Base-by-base conservation (phyloP, 2,329 filamentous ascomycete species). In the Alternaria metachromatica region DNA sequence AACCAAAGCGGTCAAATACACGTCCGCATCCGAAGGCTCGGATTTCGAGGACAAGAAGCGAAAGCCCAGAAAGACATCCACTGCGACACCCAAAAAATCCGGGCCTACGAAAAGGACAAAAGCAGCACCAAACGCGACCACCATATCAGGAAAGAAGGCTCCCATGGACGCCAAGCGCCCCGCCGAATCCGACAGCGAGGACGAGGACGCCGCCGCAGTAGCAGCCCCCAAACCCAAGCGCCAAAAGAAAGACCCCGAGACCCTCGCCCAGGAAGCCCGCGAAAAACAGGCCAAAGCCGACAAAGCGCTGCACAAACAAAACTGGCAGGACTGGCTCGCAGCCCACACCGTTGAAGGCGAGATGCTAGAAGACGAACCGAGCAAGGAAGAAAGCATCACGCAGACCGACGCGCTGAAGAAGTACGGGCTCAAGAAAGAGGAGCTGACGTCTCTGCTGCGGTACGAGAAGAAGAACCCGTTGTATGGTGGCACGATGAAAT, bases 1-100 rank as follows among this genome's bases (percentile, higher is more conserved):
- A 9, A 57, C 63, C 6, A 66, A 69, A 46, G 65, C 65, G 18
- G 63, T 71, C 0, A 68, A 70, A 23, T 69, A 69, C 45, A 65
- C 61, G 1, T 69, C 67, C 11, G 64, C 62, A 18, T 64, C 65
- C 3, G 61, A 65, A 21, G 63, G 55, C 3, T 71, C 66, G 5
- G 61, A 66, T 20, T 67, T 67, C 13, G 66, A 62, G 21, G 49
- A 56, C 11, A 62, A 58, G 53, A 66, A 62, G 25, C 69, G 68
- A 53, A 66, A 60, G 30, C 51, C 62, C n/a, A 46, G 21, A 6
- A 56, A 46, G 54, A 21, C 18, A 2, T 1, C 44, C 7, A 46
- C 11, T 41, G 28, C 48, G 15, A 37, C 30, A 30, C 21, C 33
- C 28, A 53, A 53, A 11, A 30, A 28, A 8, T 10, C 26, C 11